Evolutionary conservation across 441 rosid genomes (phyloP).

Genomic region (Eruca vesicaria): DNA sequence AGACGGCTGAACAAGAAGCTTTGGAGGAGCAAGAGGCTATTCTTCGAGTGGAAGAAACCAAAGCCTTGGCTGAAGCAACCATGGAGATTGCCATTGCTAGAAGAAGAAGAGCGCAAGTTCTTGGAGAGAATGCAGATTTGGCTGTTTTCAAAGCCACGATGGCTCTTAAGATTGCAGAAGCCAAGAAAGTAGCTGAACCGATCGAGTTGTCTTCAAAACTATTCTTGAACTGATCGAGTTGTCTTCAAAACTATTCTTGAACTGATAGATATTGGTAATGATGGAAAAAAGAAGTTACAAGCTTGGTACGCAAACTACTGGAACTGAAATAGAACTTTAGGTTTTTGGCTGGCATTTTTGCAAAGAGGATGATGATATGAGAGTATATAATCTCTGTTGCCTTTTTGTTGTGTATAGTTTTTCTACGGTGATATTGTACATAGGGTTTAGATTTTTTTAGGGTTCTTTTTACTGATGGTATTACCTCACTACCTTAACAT

Average conservation of each 20-base stretch:
- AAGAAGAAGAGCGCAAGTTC: constrained; percentile 66
- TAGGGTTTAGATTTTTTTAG: background rate
- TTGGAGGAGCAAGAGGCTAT: constrained; percentile 43
- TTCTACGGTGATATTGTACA: background rate
- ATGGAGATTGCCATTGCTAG: constrained; percentile 48
- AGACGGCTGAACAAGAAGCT: constrained; percentile 50
- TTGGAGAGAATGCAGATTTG: constrained; percentile 68
- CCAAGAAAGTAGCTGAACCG: constrained; percentile 41
- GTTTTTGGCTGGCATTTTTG: background rate
- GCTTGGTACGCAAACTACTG: constrained; percentile 1
- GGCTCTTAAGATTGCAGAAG: constrained; percentile 71
- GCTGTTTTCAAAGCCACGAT: constrained; percentile 64
- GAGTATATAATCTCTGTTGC: background rate
- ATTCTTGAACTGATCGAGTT: constrained; percentile 33
- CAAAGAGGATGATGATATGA: background rate
- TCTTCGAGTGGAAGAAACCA: constrained; percentile 51
- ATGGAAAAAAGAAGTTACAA: constrained; percentile 3
- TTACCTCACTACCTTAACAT: background rate
- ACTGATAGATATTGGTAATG: constrained; percentile 17
- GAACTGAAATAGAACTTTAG: background rate
- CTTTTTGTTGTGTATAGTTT: background rate
- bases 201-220: constrained; percentile 30
- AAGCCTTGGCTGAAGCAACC: constrained; percentile 34
- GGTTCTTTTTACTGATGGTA: background rate
- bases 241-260: constrained; percentile 28